Conservation (phyloP, 2,329 filamentous ascomycete genomes). For the Pezicula neosporulosa region DNA sequence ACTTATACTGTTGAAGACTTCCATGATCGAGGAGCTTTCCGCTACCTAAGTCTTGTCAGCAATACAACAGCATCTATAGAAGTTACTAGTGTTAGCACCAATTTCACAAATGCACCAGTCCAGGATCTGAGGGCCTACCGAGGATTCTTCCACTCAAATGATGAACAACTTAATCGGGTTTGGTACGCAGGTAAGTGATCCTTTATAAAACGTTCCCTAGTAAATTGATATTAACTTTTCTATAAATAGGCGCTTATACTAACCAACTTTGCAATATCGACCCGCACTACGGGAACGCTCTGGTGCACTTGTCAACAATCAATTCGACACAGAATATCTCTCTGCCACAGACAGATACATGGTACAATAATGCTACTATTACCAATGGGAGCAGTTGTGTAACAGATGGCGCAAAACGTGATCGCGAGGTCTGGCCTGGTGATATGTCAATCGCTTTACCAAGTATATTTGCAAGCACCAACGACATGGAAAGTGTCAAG, state of each 20-base stretch:
- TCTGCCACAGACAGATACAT: conserved; percentile 38
- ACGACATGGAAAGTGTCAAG: conserved; percentile 42
- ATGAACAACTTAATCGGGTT: conserved; percentile 32
- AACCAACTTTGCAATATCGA: conserved; percentile 25
- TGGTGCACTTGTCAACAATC: background rate
- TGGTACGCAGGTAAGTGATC: conserved; percentile 29
- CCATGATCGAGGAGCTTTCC: conserved; percentile 40
- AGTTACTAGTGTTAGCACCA: conserved; percentile 31
- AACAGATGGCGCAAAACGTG: conserved; percentile 51
- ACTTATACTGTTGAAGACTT: conserved; percentile 36
- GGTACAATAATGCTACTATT: conserved; percentile 30
- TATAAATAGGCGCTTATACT: conserved; percentile 21
- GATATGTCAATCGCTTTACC: conserved; percentile 29
- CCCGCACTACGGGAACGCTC: conserved; percentile 33
- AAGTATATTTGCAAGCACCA: conserved; percentile 49
- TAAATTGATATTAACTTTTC: background rate
- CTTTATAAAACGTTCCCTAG: too few relatives aligned
- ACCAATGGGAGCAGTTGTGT: conserved; percentile 12
- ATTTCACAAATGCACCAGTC: conserved; percentile 36
- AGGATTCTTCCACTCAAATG: conserved; percentile 25
- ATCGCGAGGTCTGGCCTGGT: conserved; percentile 55
- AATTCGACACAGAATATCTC: conserved; percentile 26
- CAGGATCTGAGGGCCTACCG: conserved; percentile 26
- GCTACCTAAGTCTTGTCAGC: conserved; percentile 41
- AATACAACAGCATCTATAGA: conserved; percentile 38